Percentiles rank a stretch among this genome's conserved stretches.
phyloP scores from a whole-genome alignment of 1,284 basidiomycete species.

The Omphalotus olearius region DNA sequence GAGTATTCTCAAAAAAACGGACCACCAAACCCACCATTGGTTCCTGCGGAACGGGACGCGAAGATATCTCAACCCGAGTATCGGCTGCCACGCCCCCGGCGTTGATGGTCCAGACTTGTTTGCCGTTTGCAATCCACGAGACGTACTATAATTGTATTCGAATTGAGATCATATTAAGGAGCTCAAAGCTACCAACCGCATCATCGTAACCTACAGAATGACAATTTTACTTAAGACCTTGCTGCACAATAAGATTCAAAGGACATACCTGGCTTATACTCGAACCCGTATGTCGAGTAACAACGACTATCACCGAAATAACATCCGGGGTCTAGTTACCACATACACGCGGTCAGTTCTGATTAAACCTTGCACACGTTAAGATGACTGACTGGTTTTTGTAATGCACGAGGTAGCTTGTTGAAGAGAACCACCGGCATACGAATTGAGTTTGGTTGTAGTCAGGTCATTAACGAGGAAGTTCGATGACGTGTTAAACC shows the following conservation, averaged over 20 bases:
- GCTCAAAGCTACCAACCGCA: constrained; percentile 10
- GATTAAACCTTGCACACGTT: constrained; percentile 9
- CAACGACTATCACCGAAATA: constrained; percentile 45
- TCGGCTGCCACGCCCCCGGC: constrained; percentile 73
- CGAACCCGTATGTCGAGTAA: constrained; percentile 50
- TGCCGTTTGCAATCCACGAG: constrained; percentile 67
- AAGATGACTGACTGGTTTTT: constrained; percentile 34
- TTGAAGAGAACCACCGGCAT: constrained; percentile 59
- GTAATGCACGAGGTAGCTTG: constrained; percentile 62
- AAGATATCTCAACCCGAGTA: constrained; percentile 57
- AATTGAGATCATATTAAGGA: constrained; percentile 15
- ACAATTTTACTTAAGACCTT: background rate
- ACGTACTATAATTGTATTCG: constrained; percentile 55
- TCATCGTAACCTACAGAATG: constrained; percentile 38
- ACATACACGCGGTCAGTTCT: background rate
- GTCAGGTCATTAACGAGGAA: constrained; percentile 43
- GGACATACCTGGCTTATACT: constrained; percentile 43
- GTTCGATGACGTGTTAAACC: constrained; percentile 46
- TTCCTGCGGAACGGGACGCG: constrained; percentile 77
- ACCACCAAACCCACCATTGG: constrained; percentile 57
- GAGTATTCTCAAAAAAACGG: background rate
- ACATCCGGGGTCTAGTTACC: constrained; percentile 36
- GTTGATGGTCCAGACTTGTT: constrained; percentile 74
- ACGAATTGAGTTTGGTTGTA: constrained; percentile 47
- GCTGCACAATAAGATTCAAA: background rate